Base-by-base conservation (phyloP, 805 yeast genomes). In the Saitoella complicata region DNA sequence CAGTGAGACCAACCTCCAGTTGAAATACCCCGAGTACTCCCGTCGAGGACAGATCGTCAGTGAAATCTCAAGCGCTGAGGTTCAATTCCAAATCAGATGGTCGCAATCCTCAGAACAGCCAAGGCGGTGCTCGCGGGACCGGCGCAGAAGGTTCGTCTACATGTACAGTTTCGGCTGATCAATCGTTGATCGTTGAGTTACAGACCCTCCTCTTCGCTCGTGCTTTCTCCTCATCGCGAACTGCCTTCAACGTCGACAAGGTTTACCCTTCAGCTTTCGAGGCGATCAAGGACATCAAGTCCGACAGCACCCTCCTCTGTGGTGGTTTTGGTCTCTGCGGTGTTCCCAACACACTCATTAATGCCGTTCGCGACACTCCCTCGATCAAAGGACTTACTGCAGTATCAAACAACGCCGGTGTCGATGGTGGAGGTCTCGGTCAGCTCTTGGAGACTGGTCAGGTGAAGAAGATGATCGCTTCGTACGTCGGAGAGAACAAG, bases 241-340 rank as follows among this genome's bases (percentile, higher is more conserved):
- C 21, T 21, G 21, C 21, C 21, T 21, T 21, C 21, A 21, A 21
- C 21, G 21, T 32, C 36, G 31, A 32, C 41, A 39, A 39, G 36
- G 13, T 39, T 7, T 8, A 12, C 8, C 21, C 34, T 10, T 21
- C 35, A 6, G 41, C 41, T 7, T 33, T 8, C 34, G 35, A 59
- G 12, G 68, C 68, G 2, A 47, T 64, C 32, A 50, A 48, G 30
- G 64, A 55, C 5, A 53, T 65, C 10, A 33, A 46, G 7, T 51
- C 66, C 7, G 53, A 58, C 41, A 54, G 58, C 42, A 60, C 67
- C 3, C 49, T 69, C 5, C 54, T 69, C n/a, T 61, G 68, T 11
- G 75, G 75, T 11, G 75, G 75, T 2, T 70, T 70, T 53, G 75
- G 75, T 0, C 52, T 69, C 12, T 62, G 69, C 46, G 75, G 75